phyloP scores from a whole-genome alignment of 78 protist species.

The Goniomonas avonlea region DNA sequence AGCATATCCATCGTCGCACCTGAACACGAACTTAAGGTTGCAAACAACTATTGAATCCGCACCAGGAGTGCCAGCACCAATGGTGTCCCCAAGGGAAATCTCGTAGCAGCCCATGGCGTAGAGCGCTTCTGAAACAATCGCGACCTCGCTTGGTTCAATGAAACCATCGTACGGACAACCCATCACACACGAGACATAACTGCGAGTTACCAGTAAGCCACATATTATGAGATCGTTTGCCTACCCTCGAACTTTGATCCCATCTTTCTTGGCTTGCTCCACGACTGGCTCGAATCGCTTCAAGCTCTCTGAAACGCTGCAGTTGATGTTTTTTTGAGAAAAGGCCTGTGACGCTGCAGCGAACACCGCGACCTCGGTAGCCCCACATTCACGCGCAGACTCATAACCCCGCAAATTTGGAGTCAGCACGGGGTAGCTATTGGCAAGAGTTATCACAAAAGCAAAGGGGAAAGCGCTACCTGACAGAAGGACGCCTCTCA shows the following conservation, averaged over 20 bases:
- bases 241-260: constrained; percentile 59
- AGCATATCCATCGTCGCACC: neutral
- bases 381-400: constrained; percentile 56
- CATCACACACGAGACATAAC: constrained; percentile 75
- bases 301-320: constrained; percentile 60
- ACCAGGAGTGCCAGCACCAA: constrained; percentile 86
- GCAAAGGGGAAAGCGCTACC: too few relatives aligned
- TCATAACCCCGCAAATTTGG: constrained; percentile 78
- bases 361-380: constrained; percentile 67
- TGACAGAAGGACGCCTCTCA: constrained; percentile 30
- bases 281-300: constrained; percentile 53
- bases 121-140: constrained; percentile 49
- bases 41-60: neutral
- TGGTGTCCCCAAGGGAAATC: constrained; percentile 86
- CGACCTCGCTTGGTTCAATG: constrained; percentile 30
- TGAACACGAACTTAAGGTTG: neutral
- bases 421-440: constrained; percentile 76
- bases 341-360: constrained; percentile 72
- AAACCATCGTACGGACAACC: constrained; percentile 81
- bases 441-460: too few relatives aligned
- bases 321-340: constrained; percentile 60
- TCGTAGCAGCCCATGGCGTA: constrained; percentile 83
- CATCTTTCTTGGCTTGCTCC: constrained; percentile 43
- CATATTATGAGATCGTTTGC: neutral
- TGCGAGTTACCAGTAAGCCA: neutral